phyloP scores from a whole-genome alignment of 306 rosid genomes.

The Lathyrus aphaca region DNA sequence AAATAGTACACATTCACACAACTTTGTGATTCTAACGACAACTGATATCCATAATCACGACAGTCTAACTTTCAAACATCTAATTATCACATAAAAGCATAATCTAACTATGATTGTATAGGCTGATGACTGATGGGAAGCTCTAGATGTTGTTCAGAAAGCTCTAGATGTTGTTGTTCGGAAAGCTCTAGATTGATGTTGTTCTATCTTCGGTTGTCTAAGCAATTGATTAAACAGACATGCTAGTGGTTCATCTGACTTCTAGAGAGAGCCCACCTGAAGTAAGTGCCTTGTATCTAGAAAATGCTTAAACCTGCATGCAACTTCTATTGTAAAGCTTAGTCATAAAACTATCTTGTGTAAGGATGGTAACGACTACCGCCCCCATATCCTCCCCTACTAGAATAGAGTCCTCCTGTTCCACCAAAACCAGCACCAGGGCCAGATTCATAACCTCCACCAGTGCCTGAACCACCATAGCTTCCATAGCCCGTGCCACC shows the following conservation, averaged over 20 bases:
- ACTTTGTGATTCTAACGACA: constrained; percentile 45
- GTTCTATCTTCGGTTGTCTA: constrained; percentile 58
- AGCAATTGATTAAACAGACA: constrained; percentile 41
- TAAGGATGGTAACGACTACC: constrained; percentile 64
- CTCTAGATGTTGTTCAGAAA: constrained; percentile 51
- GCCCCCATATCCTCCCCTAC: constrained; percentile 62
- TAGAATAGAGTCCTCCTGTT: constrained; percentile 52
- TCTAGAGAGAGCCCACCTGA: constrained; percentile 58
- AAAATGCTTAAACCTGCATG: constrained; percentile 60
- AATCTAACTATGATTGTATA: constrained; percentile 43
- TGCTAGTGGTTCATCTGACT: constrained; percentile 61
- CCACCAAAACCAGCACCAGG: constrained; percentile 56
- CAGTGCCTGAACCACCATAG: constrained; percentile 56
- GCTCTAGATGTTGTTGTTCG: constrained; percentile 55
- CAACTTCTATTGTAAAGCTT: constrained; percentile 55
- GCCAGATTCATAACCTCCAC: constrained; percentile 50
- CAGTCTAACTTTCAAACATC: constrained; percentile 50
- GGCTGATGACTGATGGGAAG: constrained; percentile 41
- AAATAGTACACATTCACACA: constrained; percentile 47
- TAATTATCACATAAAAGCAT: constrained; percentile 36
- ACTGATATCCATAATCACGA: constrained; percentile 37
- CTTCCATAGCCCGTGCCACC: constrained; percentile 54
- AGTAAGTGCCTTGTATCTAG: constrained; percentile 55
- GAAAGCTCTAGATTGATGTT: constrained; percentile 53
- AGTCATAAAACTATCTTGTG: constrained; percentile 58